These are phyloP conservation scores for Podospora australis DNA, from an alignment of 495 filamentous ascomycete species.

Conservation along the genomic window DNA sequence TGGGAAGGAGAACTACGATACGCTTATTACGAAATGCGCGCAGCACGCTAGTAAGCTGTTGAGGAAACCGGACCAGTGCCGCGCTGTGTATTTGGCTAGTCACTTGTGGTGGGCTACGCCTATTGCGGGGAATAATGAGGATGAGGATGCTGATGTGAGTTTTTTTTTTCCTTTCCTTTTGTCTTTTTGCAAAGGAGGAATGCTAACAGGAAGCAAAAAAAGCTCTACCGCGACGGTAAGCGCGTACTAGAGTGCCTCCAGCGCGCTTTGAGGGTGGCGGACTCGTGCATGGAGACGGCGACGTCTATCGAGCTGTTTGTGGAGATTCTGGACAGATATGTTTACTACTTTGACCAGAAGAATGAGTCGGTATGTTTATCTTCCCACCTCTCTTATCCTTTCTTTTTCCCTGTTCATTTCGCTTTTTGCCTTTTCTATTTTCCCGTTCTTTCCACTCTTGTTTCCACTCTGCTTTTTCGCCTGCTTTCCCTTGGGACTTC, in stretches of 20 bases:
- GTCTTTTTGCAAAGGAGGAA: no score
- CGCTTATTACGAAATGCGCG: conserved; percentile 93
- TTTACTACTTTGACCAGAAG: conserved; percentile 98
- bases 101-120: conserved; percentile 98
- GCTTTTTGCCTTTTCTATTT: background rate
- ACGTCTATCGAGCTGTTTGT: conserved; percentile 97
- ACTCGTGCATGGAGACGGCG: conserved; percentile 99
- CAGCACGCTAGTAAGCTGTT: conserved; percentile 94
- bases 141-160: conserved; percentile 76
- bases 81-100: conserved; percentile 90
- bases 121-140: conserved; percentile 71
- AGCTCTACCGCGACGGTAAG: conserved; percentile 97
- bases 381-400: background rate
- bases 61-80: conserved; percentile 96
- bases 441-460: no score
- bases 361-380: conserved; percentile 75
- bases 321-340: conserved; percentile 95
- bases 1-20: conserved; percentile 95
- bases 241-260: conserved; percentile 94
- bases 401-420: background rate
- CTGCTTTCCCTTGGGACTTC: no score
- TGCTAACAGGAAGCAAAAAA: conserved; percentile 15
- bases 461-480: no score
- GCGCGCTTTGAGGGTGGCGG: conserved; percentile 88
- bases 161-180: background rate